A percentile compares a stretch with the other conserved stretches of the same genome.
Conservation (phyloP, 345 rosid species). For the Citrus australasica region DNA sequence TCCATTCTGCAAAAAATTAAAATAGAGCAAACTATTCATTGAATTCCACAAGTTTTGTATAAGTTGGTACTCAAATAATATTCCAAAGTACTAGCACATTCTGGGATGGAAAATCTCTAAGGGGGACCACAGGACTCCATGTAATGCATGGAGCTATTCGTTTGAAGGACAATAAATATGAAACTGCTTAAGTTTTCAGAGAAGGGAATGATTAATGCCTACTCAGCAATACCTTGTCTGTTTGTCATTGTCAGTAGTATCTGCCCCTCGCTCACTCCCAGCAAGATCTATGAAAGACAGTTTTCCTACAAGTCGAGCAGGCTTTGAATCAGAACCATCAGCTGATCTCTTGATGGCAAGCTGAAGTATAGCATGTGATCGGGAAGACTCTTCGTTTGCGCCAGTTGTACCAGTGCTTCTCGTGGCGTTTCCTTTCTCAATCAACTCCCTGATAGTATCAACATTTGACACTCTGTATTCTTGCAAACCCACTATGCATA, state of each 20-base stretch:
- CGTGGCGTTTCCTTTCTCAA: constrained; percentile 56
- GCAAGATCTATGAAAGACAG: constrained; percentile 68
- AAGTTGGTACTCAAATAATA: background rate
- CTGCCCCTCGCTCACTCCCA: constrained; percentile 76
- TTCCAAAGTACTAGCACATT: background rate
- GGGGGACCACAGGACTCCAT: background rate
- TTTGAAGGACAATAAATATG: background rate
- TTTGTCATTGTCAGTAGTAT: constrained; percentile 70
- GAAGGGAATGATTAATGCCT: background rate
- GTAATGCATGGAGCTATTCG: background rate
- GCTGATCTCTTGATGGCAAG: constrained; percentile 52
- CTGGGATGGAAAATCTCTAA: background rate
- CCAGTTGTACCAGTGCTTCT: constrained; percentile 66
- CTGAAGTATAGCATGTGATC: constrained; percentile 73
- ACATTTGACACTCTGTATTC: constrained; percentile 59
- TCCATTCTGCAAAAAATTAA: constrained; percentile 41
- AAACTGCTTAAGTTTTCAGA: background rate
- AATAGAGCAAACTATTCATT: background rate
- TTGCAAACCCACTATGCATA: constrained; percentile 64
- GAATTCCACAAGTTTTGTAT: background rate
- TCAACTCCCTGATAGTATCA: constrained; percentile 48
- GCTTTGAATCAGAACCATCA: constrained; percentile 51
- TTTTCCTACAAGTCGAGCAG: constrained; percentile 50
- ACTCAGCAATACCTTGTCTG: constrained; percentile 46
- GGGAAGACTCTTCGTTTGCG: constrained; percentile 68